Evolutionary conservation across 108 stramenopile genomes (phyloP).

Genomic region (Mediolabrus comicus): DNA sequence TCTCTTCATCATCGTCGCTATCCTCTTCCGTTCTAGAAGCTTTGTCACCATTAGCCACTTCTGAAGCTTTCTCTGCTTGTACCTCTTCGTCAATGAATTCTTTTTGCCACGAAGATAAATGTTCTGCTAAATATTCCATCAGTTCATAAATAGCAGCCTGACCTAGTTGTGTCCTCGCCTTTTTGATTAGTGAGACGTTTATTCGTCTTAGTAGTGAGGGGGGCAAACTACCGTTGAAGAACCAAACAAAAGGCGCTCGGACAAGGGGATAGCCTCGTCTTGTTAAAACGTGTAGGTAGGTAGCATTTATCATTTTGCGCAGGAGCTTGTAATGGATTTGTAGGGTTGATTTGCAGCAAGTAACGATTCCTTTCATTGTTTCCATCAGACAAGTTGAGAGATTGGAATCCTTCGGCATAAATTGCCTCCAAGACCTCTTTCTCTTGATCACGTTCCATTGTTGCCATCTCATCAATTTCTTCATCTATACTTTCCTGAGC

Average conservation of each 20-base stretch:
- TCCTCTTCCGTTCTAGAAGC: constrained; percentile 19
- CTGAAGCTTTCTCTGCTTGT: constrained; percentile 9
- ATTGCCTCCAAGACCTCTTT: constrained; percentile 64
- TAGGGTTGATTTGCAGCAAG: constrained; percentile 34
- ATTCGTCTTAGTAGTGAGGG: constrained; percentile 61
- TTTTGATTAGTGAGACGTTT: constrained; percentile 26
- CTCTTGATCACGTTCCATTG: constrained; percentile 64
- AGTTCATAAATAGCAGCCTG: constrained; percentile 52
- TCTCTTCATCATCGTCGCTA: constrained; percentile 28
- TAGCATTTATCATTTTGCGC: constrained; percentile 49
- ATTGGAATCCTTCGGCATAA: constrained; percentile 58
- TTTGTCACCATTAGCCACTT: constrained; percentile 48
- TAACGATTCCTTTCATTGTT: constrained; percentile 31
- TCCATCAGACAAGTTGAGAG: not conserved
- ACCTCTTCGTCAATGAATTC: constrained; percentile 52
- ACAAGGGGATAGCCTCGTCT: constrained; percentile 56
- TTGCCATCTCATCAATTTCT: constrained; percentile 43
- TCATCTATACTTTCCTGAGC: constrained; percentile 9
- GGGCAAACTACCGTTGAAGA: constrained; percentile 58
- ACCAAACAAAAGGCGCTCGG: constrained; percentile 49
- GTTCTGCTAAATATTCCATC: constrained; percentile 45
- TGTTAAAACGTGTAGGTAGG: constrained; percentile 45
- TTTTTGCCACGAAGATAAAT: constrained; percentile 42
- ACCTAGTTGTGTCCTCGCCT: constrained; percentile 49
- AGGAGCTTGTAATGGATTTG: constrained; percentile 36